Base-by-base conservation (phyloP, 2,329 filamentous ascomycete species). In the Decorospora gaudefroyi region DNA sequence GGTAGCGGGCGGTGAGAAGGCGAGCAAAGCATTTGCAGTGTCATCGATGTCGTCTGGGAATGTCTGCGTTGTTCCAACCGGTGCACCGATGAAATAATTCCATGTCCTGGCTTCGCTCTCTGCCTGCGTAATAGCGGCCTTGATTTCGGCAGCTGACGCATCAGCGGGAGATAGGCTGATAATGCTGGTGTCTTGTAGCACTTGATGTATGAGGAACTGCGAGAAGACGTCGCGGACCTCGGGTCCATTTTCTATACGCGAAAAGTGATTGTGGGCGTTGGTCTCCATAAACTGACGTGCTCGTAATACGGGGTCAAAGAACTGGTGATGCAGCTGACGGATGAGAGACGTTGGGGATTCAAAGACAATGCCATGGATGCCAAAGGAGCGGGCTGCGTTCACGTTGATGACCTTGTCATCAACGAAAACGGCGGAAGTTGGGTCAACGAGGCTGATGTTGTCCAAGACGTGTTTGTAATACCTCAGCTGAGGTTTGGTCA, bases 21-120 rank as follows among this genome's bases (percentile, higher is more conserved):
- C 49, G 12, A 57, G 52, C 15, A 70, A 42, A 11, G 64, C 62
- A 6, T 62, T 47, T 7, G 68, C 57, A 5, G 70, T 71, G 13
- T 64, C 67, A 46, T 71, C 68, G 16, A 71, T 44, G 36, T 71
- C 69, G 41, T 68, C 51, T 2, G 68, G 68, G 29, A 64, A 70
- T 4, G 26, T 32, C 19, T 45, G 21, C 2, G 49, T 49, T 11
- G 55, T 52, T 21, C 43, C 39, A 1, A 48, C 45, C 10, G 36
- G 49, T 15, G 36, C n/a, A 21, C 42, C 44, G 27, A 48, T 40
- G 39, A 68, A 65, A 31, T 60, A 66, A 42, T 65, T 66, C 63
- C 65, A 66, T 3, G 50, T 42, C 4, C 35, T 45, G 7, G 49
- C 49, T 34, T 44, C 17, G 10, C 13, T 15, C 9, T 17, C 29